These are phyloP conservation scores for Xylaria acuta DNA, from an alignment of 495 filamentous ascomycete species.

Conservation along the genomic window DNA sequence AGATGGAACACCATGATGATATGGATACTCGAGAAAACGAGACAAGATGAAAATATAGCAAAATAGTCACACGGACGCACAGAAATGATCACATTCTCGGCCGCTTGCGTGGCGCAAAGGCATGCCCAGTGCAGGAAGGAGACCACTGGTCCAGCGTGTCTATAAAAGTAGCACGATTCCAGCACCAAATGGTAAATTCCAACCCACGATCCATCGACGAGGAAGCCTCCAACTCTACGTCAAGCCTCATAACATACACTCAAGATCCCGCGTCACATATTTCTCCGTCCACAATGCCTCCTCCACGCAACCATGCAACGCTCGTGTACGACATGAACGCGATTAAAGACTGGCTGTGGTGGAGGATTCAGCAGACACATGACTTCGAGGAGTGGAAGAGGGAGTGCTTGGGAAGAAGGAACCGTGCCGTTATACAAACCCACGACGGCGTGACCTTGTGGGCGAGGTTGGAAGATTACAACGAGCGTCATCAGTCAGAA, in stretches of 20 bases:
- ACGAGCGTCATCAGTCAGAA: background rate
- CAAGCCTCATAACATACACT: background rate
- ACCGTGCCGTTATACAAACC: background rate
- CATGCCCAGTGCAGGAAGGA: background rate
- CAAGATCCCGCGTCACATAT: background rate
- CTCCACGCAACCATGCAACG: background rate
- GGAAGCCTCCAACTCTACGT: background rate
- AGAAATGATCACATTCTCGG: background rate
- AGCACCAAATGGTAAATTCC: background rate
- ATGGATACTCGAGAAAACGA: background rate
- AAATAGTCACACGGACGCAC: background rate
- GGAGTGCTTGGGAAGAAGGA: background rate
- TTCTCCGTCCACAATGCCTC: background rate
- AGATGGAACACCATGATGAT: background rate
- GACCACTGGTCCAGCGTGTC: background rate
- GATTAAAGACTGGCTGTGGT: background rate
- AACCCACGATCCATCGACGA: background rate
- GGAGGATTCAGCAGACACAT: background rate
- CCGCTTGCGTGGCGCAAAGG: background rate
- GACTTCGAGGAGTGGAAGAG: background rate
- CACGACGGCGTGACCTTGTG: background rate
- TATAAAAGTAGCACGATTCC: background rate
- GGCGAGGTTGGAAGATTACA: background rate
- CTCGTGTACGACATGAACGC: background rate
- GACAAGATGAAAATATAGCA: background rate